A percentile compares a stretch with the other conserved stretches of the same genome.
These are phyloP conservation scores for Adansonia rubrostipa DNA, from an alignment of 441 rosid genomes.

Conservation along the genomic window DNA sequence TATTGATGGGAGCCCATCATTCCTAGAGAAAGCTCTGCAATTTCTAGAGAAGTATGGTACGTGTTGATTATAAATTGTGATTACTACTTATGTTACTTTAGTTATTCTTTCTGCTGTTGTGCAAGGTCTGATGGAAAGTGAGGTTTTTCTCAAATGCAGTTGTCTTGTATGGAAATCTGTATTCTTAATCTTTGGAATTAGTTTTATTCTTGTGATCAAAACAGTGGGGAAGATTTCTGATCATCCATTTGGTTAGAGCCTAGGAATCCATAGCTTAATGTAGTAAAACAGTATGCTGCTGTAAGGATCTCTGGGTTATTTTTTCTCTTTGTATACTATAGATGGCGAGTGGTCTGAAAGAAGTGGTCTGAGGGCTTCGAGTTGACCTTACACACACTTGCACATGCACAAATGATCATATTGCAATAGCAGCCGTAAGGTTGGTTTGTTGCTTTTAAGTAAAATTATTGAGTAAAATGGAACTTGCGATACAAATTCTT, in stretches of 20 bases:
- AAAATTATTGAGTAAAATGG: conserved; percentile 9
- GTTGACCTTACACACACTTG: neutral
- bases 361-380: neutral
- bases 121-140: conserved; percentile 18
- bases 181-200: neutral
- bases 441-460: neutral
- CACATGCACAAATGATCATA: neutral
- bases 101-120: neutral
- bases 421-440: neutral
- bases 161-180: neutral
- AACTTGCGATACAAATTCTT: neutral
- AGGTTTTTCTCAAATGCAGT: conserved; percentile 9
- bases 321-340: neutral
- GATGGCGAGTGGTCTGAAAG: neutral
- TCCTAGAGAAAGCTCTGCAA: conserved; percentile 96
- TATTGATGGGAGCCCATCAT: conserved; percentile 98
- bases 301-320: neutral
- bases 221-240: neutral
- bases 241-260: neutral
- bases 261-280: neutral
- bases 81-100: conserved; percentile 25
- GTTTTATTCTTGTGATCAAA: conserved; percentile 14
- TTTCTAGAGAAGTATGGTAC: conserved; percentile 92
- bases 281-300: neutral
- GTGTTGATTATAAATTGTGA: conserved; percentile 37